A percentile compares a stretch with the other conserved stretches of the same genome.
phyloP scores from a whole-genome alignment of 176 grass and related monocot species.

The Cocos nucifera region DNA sequence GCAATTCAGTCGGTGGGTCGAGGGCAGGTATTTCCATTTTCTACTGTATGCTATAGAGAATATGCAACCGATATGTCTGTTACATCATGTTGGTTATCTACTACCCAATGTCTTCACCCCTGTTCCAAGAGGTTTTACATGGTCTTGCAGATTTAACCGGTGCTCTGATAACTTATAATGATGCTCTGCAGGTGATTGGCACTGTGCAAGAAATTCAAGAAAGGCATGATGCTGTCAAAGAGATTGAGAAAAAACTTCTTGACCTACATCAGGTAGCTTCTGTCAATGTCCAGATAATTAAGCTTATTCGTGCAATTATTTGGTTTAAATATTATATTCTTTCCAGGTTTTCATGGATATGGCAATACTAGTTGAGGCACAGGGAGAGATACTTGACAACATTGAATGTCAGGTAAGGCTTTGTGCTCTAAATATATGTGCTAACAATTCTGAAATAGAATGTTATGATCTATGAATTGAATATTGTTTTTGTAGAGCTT shows the following conservation, averaged over 20 bases:
- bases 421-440: background rate
- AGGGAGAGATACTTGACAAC: constrained; percentile 50
- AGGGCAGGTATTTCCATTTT: constrained; percentile 48
- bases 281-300: background rate
- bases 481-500: too few species aligned
- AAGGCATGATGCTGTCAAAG: constrained; percentile 67
- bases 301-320: too few species aligned
- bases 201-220: constrained; percentile 86
- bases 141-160: too few species aligned
- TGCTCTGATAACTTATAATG: too few species aligned
- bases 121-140: too few species aligned
- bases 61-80: too few species aligned
- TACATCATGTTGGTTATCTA: too few species aligned
- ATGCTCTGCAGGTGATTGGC: constrained; percentile 37
- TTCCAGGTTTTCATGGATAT: constrained; percentile 51
- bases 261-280: constrained; percentile 65
- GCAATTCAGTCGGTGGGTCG: constrained; percentile 75
- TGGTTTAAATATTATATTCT: background rate
- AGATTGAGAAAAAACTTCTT: constrained; percentile 77
- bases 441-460: too few species aligned
- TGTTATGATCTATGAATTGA: too few species aligned
- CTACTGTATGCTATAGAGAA: too few species aligned
- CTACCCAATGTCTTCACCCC: too few species aligned
- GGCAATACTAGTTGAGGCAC: constrained; percentile 45
- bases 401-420: constrained; percentile 49